Base-by-base conservation (phyloP, 148 eudicot species). In the Bassia scoparia region DNA sequence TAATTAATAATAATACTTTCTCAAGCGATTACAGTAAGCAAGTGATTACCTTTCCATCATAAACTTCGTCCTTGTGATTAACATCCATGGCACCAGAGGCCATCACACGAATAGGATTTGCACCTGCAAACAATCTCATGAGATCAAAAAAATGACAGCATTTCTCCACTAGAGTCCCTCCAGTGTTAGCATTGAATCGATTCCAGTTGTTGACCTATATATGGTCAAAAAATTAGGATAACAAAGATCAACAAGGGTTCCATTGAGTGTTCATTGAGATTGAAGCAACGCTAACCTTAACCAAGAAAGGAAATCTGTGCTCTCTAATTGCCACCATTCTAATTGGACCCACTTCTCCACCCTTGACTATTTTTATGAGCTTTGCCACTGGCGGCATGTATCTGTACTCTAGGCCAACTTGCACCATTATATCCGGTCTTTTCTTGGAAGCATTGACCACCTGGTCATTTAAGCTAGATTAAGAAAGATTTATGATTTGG, bases 71-170 rank as follows among this genome's bases (percentile, higher is more conserved):
- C 77, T 87, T 92, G 81, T 95, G 99, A 85, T 95, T 95, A 67
- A 95, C 84, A 74, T 95, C 97, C 77, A 90, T 86, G 65, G 88
- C 94, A 74, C 97, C 99, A 58, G 96, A 96, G n/a, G n/a, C n/a
- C 99, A 90, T 96, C 21, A 92, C 96, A 30, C 94, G 90, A 70
- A 90, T 89, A 76, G 99, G 97, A 81, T 92, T 85, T 23, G 96
- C 85, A 76, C 89, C 96, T 0, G 85, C 89, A 84, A 96, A 90
- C 78, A 96, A 81, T 80, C 91, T 87, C 96, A 96, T 92, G 75
- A 96, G 89, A 85, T 96, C 99, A 77, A 96, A 96, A 77, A 96
- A 96, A 75, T 96, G 99, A n/a, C 99, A 96, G 83, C 99, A n/a
- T 78, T 96, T 96, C 88, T 96, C 99, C 23, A 96, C 99, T 69